phyloP scores from a whole-genome alignment of 202 grass and related monocot genomes.

The Panicum hallii region DNA sequence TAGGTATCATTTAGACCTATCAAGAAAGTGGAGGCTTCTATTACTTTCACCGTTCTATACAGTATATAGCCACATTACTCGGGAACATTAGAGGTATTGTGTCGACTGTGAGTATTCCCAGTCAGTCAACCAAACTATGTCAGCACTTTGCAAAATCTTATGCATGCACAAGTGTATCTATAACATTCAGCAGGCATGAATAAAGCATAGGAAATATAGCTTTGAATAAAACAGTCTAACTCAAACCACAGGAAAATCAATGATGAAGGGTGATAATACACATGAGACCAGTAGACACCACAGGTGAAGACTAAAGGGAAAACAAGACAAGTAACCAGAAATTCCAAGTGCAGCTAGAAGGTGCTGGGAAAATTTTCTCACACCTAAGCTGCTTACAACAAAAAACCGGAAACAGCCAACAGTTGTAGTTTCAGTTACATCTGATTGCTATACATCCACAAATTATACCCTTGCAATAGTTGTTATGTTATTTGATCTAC shows the following conservation, averaged over 20 bases:
- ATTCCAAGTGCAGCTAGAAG: not conserved
- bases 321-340: not conserved
- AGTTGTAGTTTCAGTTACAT: not conserved
- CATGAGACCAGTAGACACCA: not conserved
- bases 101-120: not conserved
- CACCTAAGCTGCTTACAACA: not conserved
- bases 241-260: not conserved
- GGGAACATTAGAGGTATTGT: not conserved
- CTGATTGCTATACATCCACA: not conserved
- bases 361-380: not conserved
- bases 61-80: not conserved
- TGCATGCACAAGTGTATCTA: not conserved
- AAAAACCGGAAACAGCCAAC: not conserved
- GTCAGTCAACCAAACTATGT: not conserved
- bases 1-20: not conserved
- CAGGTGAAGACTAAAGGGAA: not conserved
- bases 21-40: constrained; percentile 20
- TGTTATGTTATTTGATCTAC: constrained; percentile 7
- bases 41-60: not conserved
- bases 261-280: not conserved
- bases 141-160: not conserved
- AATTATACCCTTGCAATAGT: not conserved
- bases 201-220: not conserved
- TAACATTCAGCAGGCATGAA: not conserved
- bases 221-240: not conserved